Percentiles rank a stretch among this genome's conserved stretches.
Conservation (phyloP, 1,139 yeast species). For the Barnettozyma hawaiiensis region DNA sequence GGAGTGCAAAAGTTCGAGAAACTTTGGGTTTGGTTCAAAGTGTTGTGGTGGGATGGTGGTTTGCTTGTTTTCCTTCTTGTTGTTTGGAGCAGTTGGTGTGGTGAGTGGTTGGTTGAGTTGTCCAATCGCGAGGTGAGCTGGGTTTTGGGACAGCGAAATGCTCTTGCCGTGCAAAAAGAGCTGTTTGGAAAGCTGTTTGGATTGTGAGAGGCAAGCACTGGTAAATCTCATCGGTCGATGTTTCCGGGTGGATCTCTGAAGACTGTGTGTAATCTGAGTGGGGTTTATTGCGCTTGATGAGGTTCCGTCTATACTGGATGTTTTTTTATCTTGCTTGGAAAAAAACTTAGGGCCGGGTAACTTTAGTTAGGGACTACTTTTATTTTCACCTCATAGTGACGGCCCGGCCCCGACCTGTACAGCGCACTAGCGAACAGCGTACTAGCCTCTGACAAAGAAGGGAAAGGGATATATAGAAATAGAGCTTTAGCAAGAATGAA, state of each 20-base stretch:
- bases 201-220: neutral
- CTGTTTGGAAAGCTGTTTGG: constrained; percentile 7
- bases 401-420: too few species aligned
- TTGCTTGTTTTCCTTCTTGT: neutral
- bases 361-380: too few species aligned
- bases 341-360: too few species aligned
- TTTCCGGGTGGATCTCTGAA: neutral
- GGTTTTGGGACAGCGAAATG: constrained; percentile 33
- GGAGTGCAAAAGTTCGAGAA: constrained; percentile 28
- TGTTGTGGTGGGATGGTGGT: constrained; percentile 12
- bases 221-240: constrained; percentile 1
- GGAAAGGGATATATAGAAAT: too few species aligned
- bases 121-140: constrained; percentile 30
- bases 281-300: too few species aligned
- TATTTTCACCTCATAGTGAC: too few species aligned
- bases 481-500: too few species aligned
- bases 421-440: too few species aligned
- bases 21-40: constrained; percentile 27
- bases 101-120: constrained; percentile 17
- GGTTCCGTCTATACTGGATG: too few species aligned
- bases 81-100: constrained; percentile 11
- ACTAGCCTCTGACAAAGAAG: too few species aligned
- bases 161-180: constrained; percentile 13
- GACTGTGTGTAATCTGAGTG: too few species aligned
- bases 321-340: too few species aligned